Base-by-base conservation (phyloP, 2,329 filamentous ascomycete genomes). In the Colletotrichum kahawae region DNA sequence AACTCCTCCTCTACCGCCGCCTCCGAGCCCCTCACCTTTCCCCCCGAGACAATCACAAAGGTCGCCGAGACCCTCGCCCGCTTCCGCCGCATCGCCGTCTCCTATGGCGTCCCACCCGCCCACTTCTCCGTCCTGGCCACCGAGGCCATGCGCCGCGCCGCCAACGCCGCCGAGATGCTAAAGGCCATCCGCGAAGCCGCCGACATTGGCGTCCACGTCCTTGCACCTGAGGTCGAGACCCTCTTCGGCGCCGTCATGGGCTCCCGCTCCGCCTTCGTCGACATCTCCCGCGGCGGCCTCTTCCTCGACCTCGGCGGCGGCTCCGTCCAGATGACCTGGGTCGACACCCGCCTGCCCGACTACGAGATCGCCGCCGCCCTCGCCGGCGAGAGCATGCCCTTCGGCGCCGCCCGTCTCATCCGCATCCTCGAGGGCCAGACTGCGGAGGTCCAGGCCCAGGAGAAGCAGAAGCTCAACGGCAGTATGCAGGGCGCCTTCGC, bases 281-380 rank as follows among this genome's bases (percentile, higher is more conserved):
- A 89, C 9, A 91, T 96, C 12, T n/a, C 81, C 24, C 80, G 81
- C 33, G 89, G 91, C 70, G 95, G 95, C 0, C 83, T 98, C 36
- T 95, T 97, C 77, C 94, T 98, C 86, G 95, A 98, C 84, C 89
- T 98, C 2, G 95, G 96, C 43, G 95, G 95, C 54, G 91, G 91
- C 73, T 92, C 90, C 78, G 89, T 92, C 24, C 91, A 93, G 83
- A 92, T 93, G 88, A 91, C 90, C 16, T 93, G 91, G 83, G 85
- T 93, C 73, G 87, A 92, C 79, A 89, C 91, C 6, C 81, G 81
- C 31, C 75, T 82, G 31, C 77, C 81, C 4, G 80, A 82, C 43
- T 92, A 92, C 77, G 90, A 89, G 77, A 79, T 88, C 7, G 80
- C 84, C n/a, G 90, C 90, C 14, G 91, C 91, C 4, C 82, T 82